A percentile compares a stretch with the other conserved stretches of the same genome.
phyloP scores from a whole-genome alignment of 768 basidiomycete genomes.

The Clavaria fumosa region DNA sequence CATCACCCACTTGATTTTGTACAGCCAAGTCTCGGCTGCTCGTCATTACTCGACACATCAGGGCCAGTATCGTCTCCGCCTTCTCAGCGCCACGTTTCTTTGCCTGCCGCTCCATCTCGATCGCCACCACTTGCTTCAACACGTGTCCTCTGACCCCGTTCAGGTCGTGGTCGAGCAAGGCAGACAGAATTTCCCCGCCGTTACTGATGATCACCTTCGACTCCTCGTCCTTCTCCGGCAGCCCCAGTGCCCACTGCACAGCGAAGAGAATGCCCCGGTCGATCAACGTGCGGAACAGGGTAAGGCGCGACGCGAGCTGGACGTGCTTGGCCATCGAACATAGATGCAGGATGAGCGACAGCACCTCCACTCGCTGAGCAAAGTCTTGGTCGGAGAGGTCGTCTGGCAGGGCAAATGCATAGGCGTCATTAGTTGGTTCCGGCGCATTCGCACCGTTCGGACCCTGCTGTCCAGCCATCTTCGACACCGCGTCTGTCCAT shows the following conservation, averaged over 20 bases:
- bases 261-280: slow-evolving; percentile 81
- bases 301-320: slow-evolving; percentile 72
- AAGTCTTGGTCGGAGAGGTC: slow-evolving; percentile 40
- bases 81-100: slow-evolving; percentile 42
- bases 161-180: slow-evolving; percentile 82
- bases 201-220: slow-evolving; percentile 55
- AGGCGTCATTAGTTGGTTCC: slow-evolving; percentile 11
- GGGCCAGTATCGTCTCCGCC: slow-evolving; percentile 59
- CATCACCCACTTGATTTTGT: slow-evolving; percentile 84
- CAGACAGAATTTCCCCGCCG: slow-evolving; percentile 72
- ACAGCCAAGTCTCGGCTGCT: slow-evolving; percentile 70
- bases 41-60: slow-evolving; percentile 66
- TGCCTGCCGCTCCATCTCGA: slow-evolving; percentile 45
- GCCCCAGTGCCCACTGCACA: slow-evolving; percentile 84
- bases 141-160: slow-evolving; percentile 76
- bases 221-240: slow-evolving; percentile 38
- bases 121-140: slow-evolving; percentile 63
- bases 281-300: slow-evolving; percentile 74
- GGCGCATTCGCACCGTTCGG: neutral
- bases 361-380: slow-evolving; percentile 53
- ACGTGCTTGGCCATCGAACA: slow-evolving; percentile 95
- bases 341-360: slow-evolving; percentile 81
- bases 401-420: slow-evolving; percentile 43
- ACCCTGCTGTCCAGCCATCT: no score
- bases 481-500: no score